These are phyloP conservation scores for Platanus orientalis DNA, from an alignment of 164 flowering plant genomes.

Conservation along the genomic window DNA sequence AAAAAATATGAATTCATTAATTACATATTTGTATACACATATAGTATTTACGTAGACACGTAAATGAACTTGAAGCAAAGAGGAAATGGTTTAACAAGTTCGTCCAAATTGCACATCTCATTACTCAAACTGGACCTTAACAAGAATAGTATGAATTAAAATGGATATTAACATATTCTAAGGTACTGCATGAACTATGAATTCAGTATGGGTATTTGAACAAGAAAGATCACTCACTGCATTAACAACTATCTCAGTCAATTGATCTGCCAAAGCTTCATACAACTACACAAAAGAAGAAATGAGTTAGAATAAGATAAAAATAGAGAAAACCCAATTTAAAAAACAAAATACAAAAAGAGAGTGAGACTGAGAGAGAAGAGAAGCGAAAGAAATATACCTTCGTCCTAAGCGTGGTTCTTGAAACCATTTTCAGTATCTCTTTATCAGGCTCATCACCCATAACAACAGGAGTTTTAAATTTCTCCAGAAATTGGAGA, in stretches of 20 bases:
- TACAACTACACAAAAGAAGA: constrained; percentile 49
- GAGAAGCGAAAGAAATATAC: constrained; percentile 23
- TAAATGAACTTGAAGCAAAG: neutral
- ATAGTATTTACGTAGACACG: no score
- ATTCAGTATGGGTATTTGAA: neutral
- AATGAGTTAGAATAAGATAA: constrained; percentile 6
- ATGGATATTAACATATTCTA: no score
- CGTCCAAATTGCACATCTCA: neutral
- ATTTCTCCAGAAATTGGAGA: constrained; percentile 86
- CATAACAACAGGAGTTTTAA: constrained; percentile 89
- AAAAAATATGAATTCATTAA: no score
- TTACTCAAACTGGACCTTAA: neutral
- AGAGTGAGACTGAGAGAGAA: no score
- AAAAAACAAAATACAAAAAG: neutral
- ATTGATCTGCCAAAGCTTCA: constrained; percentile 90
- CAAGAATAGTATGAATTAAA: neutral
- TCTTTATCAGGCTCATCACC: constrained; percentile 93
- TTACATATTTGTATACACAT: no score
- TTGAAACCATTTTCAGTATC: constrained; percentile 91
- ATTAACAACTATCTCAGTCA: constrained; percentile 91
- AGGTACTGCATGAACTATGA: no score
- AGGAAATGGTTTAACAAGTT: neutral
- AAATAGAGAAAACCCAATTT: neutral
- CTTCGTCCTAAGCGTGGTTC: constrained; percentile 96
- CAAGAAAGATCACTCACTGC: constrained; percentile 51